A percentile compares a stretch with the other conserved stretches of the same genome.
phyloP scores from a whole-genome alignment of 805 yeast genomes.

The Metschnikowia gruessii region DNA sequence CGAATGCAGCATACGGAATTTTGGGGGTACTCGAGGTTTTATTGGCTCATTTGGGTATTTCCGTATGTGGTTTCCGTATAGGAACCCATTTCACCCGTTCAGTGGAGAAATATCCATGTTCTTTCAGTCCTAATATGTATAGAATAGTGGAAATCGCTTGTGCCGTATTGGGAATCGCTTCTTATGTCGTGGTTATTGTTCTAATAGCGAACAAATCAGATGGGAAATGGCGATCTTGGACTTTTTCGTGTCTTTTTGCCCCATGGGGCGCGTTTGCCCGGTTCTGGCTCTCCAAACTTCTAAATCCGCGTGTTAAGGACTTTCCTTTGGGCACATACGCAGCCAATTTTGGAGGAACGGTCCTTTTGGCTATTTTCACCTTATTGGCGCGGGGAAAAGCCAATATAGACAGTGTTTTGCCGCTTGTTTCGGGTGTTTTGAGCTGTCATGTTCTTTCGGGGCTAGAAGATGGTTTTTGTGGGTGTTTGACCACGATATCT shows the following conservation, averaged over 20 bases:
- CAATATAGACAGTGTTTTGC: constrained; percentile 14
- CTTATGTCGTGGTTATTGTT: constrained; percentile 37
- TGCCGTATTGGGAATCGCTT: constrained; percentile 23
- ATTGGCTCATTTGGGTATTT: constrained; percentile 57
- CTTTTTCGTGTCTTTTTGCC: constrained; percentile 61
- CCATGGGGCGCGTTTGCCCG: constrained; percentile 68
- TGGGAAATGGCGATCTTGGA: constrained; percentile 63
- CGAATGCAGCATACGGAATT: constrained; percentile 74
- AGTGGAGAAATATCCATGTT: constrained; percentile 24
- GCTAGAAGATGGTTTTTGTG: constrained; percentile 64
- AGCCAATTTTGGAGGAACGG: constrained; percentile 49
- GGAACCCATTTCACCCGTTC: constrained; percentile 51
- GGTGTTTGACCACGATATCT: constrained; percentile 69
- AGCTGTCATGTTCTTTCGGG: constrained; percentile 55
- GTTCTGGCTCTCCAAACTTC: constrained; percentile 47
- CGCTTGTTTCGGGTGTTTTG: constrained; percentile 30
- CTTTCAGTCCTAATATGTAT: constrained; percentile 19
- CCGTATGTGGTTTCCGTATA: constrained; percentile 53
- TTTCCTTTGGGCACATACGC: constrained; percentile 56
- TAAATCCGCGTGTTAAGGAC: constrained; percentile 41
- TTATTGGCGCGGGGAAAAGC: constrained; percentile 45
- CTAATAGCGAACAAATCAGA: constrained; percentile 35
- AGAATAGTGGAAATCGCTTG: constrained; percentile 23
- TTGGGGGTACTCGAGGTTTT: constrained; percentile 69
- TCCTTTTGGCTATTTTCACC: constrained; percentile 43